Percentiles rank a stretch among this genome's conserved stretches.
Conservation (phyloP, 1,284 basidiomycete genomes). For the Pseudozyma tsukubaensis region DNA sequence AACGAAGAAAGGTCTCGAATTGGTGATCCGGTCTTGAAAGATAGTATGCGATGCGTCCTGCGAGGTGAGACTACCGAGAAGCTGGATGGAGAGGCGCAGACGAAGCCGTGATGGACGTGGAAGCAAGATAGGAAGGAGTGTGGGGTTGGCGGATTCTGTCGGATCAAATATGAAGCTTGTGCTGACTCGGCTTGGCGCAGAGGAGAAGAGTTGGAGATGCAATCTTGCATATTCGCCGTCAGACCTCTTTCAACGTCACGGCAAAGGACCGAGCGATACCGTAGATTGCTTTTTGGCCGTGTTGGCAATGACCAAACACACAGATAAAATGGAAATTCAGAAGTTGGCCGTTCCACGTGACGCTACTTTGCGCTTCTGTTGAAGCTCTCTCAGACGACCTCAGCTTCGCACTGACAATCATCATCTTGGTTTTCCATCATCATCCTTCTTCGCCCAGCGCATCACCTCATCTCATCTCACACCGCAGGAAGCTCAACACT, state of each 20-base stretch:
- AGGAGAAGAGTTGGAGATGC: slow-evolving; percentile 9
- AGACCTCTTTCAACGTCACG: slow-evolving; percentile 1
- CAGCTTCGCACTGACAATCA: background rate
- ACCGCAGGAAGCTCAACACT: background rate
- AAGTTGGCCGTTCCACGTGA: slow-evolving; percentile 26
- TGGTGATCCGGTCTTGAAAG: too few species aligned
- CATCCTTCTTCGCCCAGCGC: background rate
- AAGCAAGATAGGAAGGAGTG: background rate
- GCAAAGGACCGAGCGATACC: background rate
- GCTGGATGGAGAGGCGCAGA: too few species aligned
- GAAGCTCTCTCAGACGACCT: too few species aligned
- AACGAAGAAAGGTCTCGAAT: too few species aligned
- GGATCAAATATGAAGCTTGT: background rate
- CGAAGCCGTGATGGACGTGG: background rate
- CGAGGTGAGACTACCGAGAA: too few species aligned
- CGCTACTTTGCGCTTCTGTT: too few species aligned
- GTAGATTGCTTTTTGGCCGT: too few species aligned
- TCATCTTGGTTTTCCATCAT: background rate
- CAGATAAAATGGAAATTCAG: too few species aligned
- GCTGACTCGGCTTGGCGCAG: slow-evolving; percentile 17
- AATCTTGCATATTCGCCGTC: background rate
- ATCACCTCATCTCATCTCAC: background rate
- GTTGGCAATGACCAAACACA: too few species aligned
- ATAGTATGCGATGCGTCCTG: too few species aligned
- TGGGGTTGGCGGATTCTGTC: slow-evolving; percentile 9